Conservation (phyloP, 2,329 filamentous ascomycete genomes). For the Phialocephala subalpina region DNA sequence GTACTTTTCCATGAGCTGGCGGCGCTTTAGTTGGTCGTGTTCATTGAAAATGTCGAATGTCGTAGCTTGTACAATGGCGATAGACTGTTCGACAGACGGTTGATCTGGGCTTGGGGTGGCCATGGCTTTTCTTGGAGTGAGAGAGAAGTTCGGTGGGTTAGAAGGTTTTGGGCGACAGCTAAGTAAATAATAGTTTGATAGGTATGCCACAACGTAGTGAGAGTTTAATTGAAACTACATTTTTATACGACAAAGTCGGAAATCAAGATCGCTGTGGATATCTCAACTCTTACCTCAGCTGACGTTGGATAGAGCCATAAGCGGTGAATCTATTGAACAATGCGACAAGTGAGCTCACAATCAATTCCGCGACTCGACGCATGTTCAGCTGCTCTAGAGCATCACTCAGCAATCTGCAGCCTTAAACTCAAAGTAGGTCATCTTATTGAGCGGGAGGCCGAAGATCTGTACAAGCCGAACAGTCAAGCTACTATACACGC, state of each 20-base stretch:
- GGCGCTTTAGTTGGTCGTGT: conserved; percentile 6
- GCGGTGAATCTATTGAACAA: too few species aligned
- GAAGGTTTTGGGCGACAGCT: neutral
- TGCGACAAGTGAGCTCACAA: too few species aligned
- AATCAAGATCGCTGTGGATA: neutral
- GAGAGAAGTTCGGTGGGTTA: neutral
- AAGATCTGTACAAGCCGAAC: too few species aligned
- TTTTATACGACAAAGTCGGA: neutral
- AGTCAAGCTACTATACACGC: too few species aligned
- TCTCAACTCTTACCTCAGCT: neutral
- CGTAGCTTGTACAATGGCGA: conserved; percentile 10
- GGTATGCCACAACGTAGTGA: neutral
- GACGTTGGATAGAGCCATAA: neutral
- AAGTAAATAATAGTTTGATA: neutral
- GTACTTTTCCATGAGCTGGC: conserved; percentile 10
- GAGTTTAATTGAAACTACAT: neutral
- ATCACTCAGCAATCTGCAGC: too few species aligned
- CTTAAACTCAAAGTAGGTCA: too few species aligned
- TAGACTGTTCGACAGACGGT: conserved; percentile 6
- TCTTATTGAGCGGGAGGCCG: too few species aligned
- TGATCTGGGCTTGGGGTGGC: neutral
- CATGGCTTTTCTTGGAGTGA: neutral
- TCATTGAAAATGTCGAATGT: conserved; percentile 10
- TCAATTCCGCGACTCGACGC: too few species aligned
- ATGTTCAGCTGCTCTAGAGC: too few species aligned